phyloP scores from a whole-genome alignment of 2,329 filamentous ascomycete genomes.

The Penicillium digitatum region DNA sequence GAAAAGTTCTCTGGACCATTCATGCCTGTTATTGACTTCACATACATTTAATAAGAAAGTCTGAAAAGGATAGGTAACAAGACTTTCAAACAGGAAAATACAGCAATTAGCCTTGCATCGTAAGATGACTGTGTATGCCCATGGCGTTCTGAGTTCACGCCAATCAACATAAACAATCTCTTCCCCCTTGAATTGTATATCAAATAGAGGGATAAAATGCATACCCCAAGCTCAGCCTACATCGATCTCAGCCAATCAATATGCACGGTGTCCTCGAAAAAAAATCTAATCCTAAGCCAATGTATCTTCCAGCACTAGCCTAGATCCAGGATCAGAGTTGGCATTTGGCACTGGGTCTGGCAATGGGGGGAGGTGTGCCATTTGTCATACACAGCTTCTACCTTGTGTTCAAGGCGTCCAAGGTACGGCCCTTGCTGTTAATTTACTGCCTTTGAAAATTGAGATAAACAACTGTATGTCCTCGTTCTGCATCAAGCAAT shows the following conservation, averaged over 20 bases:
- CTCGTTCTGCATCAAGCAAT: background rate
- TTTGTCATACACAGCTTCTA: conserved; percentile 15
- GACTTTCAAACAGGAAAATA: no score
- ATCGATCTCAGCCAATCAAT: conserved; percentile 10
- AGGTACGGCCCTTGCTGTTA: conserved; percentile 18
- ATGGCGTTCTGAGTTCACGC: conserved; percentile 12
- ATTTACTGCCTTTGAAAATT: conserved; percentile 2
- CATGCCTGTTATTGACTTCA: no score
- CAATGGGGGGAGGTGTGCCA: background rate
- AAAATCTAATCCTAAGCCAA: background rate
- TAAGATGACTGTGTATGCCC: conserved; percentile 14
- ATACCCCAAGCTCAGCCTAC: conserved; percentile 10
- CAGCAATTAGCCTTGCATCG: conserved; percentile 21
- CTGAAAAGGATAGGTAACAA: no score
- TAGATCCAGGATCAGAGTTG: conserved; percentile 7
- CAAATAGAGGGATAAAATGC: conserved; percentile 20
- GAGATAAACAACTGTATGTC: conserved; percentile 3
- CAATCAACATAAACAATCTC: conserved; percentile 18
- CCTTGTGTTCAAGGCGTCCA: conserved; percentile 1
- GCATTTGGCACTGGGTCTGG: background rate
- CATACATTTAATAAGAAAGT: no score
- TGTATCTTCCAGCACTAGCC: conserved; percentile 1
- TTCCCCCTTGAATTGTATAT: conserved; percentile 3
- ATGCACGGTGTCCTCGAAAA: background rate
- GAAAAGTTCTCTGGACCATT: no score